Conservation (phyloP, 148 eudicot species). For the Bassia scoparia region DNA sequence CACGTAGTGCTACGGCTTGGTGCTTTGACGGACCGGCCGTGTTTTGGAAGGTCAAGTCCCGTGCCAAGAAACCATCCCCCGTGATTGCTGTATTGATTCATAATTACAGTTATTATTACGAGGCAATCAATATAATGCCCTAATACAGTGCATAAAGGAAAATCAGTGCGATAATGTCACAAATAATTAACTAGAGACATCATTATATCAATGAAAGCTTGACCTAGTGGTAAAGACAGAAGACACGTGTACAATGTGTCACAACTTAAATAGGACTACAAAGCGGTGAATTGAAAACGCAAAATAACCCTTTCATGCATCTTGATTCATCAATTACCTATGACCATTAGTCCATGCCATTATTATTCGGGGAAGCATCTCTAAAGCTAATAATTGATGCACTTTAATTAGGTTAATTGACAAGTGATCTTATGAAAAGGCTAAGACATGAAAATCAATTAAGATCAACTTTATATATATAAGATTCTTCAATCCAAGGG, state of each 20-base stretch:
- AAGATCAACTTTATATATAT: neutral
- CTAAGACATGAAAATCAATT: neutral
- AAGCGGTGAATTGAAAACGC: too few relatives aligned
- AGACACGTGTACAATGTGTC: too few relatives aligned
- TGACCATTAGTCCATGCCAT: too few relatives aligned
- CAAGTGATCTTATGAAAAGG: conserved; percentile 4
- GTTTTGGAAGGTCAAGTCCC: conserved; percentile 36
- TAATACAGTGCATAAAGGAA: too few relatives aligned
- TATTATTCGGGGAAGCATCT: neutral
- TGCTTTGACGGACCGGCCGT: conserved; percentile 36
- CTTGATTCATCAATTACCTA: too few relatives aligned
- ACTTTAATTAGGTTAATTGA: neutral
- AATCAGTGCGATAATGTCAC: too few relatives aligned
- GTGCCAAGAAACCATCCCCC: conserved; percentile 33
- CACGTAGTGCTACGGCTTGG: conserved; percentile 38
- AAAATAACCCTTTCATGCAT: too few relatives aligned
- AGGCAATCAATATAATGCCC: neutral
- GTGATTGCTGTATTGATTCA: conserved; percentile 26
- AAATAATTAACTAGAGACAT: too few relatives aligned
- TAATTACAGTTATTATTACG: neutral
- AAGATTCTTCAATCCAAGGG: neutral
- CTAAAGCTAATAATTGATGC: neutral
- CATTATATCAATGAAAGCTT: too few relatives aligned
- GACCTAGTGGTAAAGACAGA: too few relatives aligned
- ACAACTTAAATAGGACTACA: too few relatives aligned